Percentiles rank a stretch among this genome's conserved stretches.
Conservation (phyloP, 2,329 filamentous ascomycete species). For the Paracamarosporium sp. region DNA sequence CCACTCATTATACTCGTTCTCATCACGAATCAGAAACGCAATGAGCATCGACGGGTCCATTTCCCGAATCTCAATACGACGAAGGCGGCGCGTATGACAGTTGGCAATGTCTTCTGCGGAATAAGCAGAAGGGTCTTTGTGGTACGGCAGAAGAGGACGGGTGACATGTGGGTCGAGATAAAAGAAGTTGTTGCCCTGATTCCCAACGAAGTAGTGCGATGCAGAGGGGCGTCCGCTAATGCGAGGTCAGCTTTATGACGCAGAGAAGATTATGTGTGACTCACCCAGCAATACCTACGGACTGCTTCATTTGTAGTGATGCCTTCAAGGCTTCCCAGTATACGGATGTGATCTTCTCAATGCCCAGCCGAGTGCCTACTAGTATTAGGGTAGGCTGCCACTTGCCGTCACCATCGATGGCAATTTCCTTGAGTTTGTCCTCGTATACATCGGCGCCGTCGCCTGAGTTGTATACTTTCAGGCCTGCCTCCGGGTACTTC, state of each 20-base stretch:
- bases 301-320: constrained; percentile 84
- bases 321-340: constrained; percentile 95
- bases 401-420: constrained; percentile 67
- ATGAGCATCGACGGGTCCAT: constrained; percentile 99
- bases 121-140: constrained; percentile 64
- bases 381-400: constrained; percentile 89
- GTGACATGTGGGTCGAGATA: constrained; percentile 95
- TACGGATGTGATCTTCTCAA: constrained; percentile 91
- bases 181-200: constrained; percentile 81
- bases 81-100: constrained; percentile 86
- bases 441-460: constrained; percentile 94
- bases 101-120: constrained; percentile 76
- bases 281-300: constrained; percentile 94
- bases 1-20: constrained; percentile 86
- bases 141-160: constrained; percentile 74
- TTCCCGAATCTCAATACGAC: constrained; percentile 82
- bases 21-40: constrained; percentile 83
- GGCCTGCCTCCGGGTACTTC: constrained; percentile 63
- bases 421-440: constrained; percentile 81
- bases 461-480: constrained; percentile 87
- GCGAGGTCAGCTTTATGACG: constrained; percentile 13
- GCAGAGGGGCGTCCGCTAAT: constrained; percentile 86
- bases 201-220: constrained; percentile 78
- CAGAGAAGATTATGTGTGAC: constrained; percentile 24
- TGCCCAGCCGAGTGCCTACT: constrained; percentile 86